Percentiles rank a stretch among this genome's conserved stretches.
Conservation (phyloP, 2,329 filamentous ascomycete genomes). For the Colletotrichum musae region DNA sequence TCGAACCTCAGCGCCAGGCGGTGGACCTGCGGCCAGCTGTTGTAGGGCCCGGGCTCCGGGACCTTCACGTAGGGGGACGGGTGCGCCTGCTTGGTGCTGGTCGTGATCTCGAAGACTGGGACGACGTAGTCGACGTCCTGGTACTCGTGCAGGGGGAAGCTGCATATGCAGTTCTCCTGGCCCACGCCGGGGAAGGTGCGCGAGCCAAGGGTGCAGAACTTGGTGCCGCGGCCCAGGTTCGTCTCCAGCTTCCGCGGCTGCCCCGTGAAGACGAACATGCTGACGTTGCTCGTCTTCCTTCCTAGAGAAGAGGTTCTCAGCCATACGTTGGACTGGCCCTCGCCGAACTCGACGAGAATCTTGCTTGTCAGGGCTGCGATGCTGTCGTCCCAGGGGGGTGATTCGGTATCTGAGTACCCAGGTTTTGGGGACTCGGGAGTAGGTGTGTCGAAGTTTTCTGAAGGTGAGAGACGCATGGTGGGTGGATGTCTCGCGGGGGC, state of each 20-base stretch:
- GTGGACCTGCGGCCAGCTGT: slow-evolving; percentile 9
- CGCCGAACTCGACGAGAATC: slow-evolving; percentile 1
- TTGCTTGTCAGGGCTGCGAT: slow-evolving; percentile 6
- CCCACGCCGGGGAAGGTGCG: not conserved
- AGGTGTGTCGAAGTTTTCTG: not conserved
- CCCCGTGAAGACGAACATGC: slow-evolving; percentile 7
- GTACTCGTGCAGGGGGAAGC: slow-evolving; percentile 6
- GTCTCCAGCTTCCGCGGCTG: slow-evolving; percentile 15
- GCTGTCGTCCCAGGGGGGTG: slow-evolving; percentile 6
- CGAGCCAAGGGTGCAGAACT: slow-evolving; percentile 15
- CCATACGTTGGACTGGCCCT: not conserved
- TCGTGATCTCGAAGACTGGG: slow-evolving; percentile 10
- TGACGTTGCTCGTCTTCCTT: not conserved
- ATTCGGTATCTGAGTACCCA: no score
- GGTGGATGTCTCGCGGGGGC: no score
- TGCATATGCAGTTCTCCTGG: not conserved
- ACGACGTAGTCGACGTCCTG: slow-evolving; percentile 14
- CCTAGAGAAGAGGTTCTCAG: not conserved
- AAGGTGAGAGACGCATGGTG: not conserved
- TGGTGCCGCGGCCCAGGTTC: not conserved
- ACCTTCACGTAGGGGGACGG: not conserved
- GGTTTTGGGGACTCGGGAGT: not conserved
- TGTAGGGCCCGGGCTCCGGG: slow-evolving; percentile 3
- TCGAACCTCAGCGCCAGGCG: slow-evolving; percentile 13
- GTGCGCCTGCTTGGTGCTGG: not conserved